Base-by-base conservation (phyloP, 2,329 filamentous ascomycete genomes). In the Phyllosticta citribraziliensis region DNA sequence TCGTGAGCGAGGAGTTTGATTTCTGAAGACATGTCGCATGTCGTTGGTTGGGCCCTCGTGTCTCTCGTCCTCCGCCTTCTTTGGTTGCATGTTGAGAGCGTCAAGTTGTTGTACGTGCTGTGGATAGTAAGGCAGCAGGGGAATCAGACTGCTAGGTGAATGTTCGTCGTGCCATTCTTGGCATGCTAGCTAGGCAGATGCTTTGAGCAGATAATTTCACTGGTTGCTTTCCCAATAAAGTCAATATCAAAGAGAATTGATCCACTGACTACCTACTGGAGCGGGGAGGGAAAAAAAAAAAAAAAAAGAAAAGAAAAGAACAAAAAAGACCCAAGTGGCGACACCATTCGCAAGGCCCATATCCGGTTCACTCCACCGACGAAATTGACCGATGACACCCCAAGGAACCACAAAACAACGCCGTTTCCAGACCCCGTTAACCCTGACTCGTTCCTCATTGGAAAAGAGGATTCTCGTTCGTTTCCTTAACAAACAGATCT, bases 1-100 rank as follows among this genome's bases (percentile, higher is more conserved):
- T 81, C 2, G 54, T 77, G 5, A 81, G 77, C 67, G 81, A 83
- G 63, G 78, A 80, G 63, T 83, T 83, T 65, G 78, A 78, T 65
- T 76, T 69, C 64, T 74, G 56, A 65, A 10, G 14, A 30, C 2
- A 19, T 9, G 10, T 22, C n/a, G n/a, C n/a, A 22, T 22, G 22
- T 2, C 22, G 22, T 22, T 22, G 22, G 22, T 22, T 22, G 22
- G 22, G 2, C 22, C 3, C 22, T 22, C 22, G 2, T 22, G 22
- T 22, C 3, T 22, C 22, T 22, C 22, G 22, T 22, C 22, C 22
- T 22, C 22, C 3, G 22, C 22, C 22, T 22, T 2, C 22, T 22
- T 22, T 22, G 3, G 22, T 3, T 2, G 22, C 22, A 22, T 22
- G 22, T 22, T 22, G 22, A 2, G 3, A 22, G 22, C 22, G 22